Evolutionary conservation across 2,329 filamentous ascomycete genomes (phyloP).

Genomic region (Aspergillus calidoustus): DNA sequence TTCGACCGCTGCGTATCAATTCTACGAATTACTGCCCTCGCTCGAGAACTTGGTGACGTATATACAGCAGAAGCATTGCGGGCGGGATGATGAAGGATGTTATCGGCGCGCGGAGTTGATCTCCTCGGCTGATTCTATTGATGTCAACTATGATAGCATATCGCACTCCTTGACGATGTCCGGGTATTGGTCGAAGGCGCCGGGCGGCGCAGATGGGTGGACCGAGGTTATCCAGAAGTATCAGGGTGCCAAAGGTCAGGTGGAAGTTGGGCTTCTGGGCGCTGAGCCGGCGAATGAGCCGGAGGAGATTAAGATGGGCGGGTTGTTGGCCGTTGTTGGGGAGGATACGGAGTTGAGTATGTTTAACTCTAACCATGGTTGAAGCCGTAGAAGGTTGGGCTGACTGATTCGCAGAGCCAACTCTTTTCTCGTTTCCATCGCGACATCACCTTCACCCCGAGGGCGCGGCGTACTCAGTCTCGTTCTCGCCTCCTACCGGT

Average conservation of each 20-base stretch:
- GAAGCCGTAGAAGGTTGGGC: background rate
- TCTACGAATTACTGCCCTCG: constrained; percentile 67
- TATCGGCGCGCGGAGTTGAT: constrained; percentile 53
- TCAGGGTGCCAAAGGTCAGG: constrained; percentile 51
- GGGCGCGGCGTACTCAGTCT: constrained; percentile 62
- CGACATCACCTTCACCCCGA: constrained; percentile 68
- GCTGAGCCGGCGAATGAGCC: constrained; percentile 62
- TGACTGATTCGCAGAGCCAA: constrained; percentile 58
- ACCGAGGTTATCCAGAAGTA: constrained; percentile 47
- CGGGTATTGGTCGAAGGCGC: constrained; percentile 60
- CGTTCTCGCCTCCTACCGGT: constrained; percentile 73
- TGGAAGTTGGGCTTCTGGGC: constrained; percentile 81
- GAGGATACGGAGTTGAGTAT: constrained; percentile 70
- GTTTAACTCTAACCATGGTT: constrained; percentile 19
- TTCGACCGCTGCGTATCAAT: constrained; percentile 69
- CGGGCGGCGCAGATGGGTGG: constrained; percentile 45
- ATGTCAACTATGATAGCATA: constrained; percentile 76
- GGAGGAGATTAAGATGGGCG: constrained; percentile 78
- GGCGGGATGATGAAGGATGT: constrained; percentile 56
- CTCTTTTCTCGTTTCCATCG: constrained; percentile 81
- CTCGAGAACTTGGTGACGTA: constrained; percentile 61
- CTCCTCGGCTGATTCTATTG: constrained; percentile 65
- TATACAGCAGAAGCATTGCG: constrained; percentile 59
- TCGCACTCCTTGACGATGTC: constrained; percentile 69
- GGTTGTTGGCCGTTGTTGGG: constrained; percentile 77